phyloP scores from a whole-genome alignment of 805 yeast genomes.

The Debaryomyces castellii region DNA sequence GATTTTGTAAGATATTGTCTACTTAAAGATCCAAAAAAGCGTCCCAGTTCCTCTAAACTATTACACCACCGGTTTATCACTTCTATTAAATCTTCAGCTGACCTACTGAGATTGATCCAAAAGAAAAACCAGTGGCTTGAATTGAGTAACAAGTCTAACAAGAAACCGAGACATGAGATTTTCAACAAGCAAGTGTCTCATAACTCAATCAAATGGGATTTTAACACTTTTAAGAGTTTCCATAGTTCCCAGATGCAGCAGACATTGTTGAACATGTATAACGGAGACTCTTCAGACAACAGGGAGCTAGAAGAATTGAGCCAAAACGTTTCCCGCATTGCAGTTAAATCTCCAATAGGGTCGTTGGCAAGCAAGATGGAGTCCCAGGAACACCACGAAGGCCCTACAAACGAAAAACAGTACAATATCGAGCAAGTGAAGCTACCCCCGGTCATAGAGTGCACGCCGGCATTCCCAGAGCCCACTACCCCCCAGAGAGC shows the following conservation, averaged over 20 bases:
- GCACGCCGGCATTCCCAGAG: not conserved
- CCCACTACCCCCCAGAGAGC: not conserved
- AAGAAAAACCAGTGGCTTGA: constrained; percentile 36
- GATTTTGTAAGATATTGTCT: constrained; percentile 69
- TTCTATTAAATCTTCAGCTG: constrained; percentile 29
- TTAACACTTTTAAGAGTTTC: constrained; percentile 12
- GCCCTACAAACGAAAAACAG: not conserved
- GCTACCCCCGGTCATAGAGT: not conserved
- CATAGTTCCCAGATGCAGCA: constrained; percentile 9
- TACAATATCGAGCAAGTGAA: not conserved
- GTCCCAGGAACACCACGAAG: not conserved
- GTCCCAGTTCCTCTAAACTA: constrained; percentile 64
- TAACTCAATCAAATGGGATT: constrained; percentile 15
- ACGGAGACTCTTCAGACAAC: not conserved
- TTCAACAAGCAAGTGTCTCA: constrained; percentile 2
- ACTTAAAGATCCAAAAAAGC: constrained; percentile 57
- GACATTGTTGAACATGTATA: constrained; percentile 5
- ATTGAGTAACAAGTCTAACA: constrained; percentile 13
- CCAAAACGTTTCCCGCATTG: constrained; percentile 3
- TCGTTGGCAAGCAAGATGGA: not conserved
- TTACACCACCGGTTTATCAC: constrained; percentile 54
- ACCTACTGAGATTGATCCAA: constrained; percentile 36
- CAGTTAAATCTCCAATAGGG: constrained; percentile 4
- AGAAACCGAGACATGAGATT: constrained; percentile 7
- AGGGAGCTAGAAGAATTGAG: not conserved